Evolutionary conservation across 192 early-diverging fungal genomes (phyloP).

Genomic region (Diversispora epigaea): DNA sequence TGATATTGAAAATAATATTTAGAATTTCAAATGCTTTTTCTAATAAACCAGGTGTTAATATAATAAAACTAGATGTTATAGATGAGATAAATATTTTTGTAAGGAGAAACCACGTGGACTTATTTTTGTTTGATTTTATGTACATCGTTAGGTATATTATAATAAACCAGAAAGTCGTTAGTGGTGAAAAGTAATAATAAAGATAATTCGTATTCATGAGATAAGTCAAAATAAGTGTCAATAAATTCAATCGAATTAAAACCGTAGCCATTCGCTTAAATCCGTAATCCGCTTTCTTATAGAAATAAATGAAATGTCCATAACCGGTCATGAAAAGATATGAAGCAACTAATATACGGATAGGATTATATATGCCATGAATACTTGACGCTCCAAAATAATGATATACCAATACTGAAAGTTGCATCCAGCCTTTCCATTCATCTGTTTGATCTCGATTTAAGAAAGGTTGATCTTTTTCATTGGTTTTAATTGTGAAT

Average conservation of each 20-base stretch:
- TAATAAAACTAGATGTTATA: slow-evolving; percentile 36
- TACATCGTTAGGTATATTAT: slow-evolving; percentile 70
- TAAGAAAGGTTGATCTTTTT: slow-evolving; percentile 55
- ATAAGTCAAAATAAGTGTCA: slow-evolving; percentile 64
- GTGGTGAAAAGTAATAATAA: slow-evolving; percentile 78
- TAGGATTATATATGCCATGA: slow-evolving; percentile 65
- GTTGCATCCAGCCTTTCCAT: slow-evolving; percentile 90
- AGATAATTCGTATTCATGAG: slow-evolving; percentile 69
- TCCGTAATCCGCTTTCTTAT: slow-evolving; percentile 67
- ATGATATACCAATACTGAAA: slow-evolving; percentile 70
- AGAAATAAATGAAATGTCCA: slow-evolving; percentile 74
- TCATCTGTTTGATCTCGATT: slow-evolving; percentile 80
- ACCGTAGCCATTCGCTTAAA: slow-evolving; percentile 61
- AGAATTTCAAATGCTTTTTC: slow-evolving; percentile 47
- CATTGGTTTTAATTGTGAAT: slow-evolving; percentile 43
- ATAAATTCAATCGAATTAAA: slow-evolving; percentile 66
- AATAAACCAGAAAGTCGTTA: slow-evolving; percentile 69
- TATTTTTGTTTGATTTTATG: slow-evolving; percentile 49
- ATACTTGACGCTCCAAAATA: slow-evolving; percentile 64
- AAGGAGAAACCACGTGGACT: slow-evolving; percentile 47
- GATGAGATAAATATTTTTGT: slow-evolving; percentile 53
- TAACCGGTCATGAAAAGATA: slow-evolving; percentile 85
- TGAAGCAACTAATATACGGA: slow-evolving; percentile 71
- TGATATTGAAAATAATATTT: slow-evolving; percentile 44
- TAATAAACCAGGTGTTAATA: slow-evolving; percentile 45